phyloP scores from a whole-genome alignment of 83 land plant species.

The Larix sibirica region DNA sequence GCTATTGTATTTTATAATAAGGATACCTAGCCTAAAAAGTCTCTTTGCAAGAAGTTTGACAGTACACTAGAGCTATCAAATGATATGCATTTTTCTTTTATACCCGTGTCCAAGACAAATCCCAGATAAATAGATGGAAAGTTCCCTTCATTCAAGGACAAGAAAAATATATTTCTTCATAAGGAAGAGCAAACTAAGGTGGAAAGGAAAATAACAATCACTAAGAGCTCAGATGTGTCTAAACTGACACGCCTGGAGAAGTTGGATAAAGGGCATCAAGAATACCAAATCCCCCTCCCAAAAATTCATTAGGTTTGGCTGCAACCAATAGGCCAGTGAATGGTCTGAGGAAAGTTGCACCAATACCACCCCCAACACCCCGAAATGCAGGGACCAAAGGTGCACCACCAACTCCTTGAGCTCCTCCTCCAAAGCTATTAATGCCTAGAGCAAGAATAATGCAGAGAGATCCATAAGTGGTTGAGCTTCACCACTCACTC shows the following conservation, averaged over 20 bases:
- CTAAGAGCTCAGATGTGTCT: slow-evolving; percentile 27
- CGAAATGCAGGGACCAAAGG: slow-evolving; percentile 13
- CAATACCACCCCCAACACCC: slow-evolving; percentile 69
- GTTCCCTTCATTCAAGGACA: slow-evolving; percentile 21
- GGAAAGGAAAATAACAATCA: slow-evolving; percentile 21
- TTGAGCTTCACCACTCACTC: slow-evolving; percentile 91
- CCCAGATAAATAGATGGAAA: slow-evolving; percentile 9
- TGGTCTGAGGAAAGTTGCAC: not conserved
- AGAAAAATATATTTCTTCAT: slow-evolving; percentile 22
- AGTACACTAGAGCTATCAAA: not conserved
- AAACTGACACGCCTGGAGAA: slow-evolving; percentile 33
- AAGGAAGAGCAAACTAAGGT: slow-evolving; percentile 24
- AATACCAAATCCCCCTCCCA: slow-evolving; percentile 74
- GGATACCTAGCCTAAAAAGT: not conserved
- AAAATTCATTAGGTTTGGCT: slow-evolving; percentile 27
- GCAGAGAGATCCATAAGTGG: slow-evolving; percentile 76
- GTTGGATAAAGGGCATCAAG: slow-evolving; percentile 49
- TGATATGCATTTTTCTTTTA: slow-evolving; percentile 17
- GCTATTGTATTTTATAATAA: not conserved
- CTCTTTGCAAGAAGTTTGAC: not conserved
- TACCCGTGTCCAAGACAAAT: slow-evolving; percentile 6
- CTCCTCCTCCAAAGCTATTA: too few relatives aligned
- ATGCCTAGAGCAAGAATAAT: not conserved
- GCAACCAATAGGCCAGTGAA: slow-evolving; percentile 9
- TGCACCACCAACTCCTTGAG: not conserved